Conservation (phyloP, 2,329 filamentous ascomycete genomes). For the Phoma sp. region DNA sequence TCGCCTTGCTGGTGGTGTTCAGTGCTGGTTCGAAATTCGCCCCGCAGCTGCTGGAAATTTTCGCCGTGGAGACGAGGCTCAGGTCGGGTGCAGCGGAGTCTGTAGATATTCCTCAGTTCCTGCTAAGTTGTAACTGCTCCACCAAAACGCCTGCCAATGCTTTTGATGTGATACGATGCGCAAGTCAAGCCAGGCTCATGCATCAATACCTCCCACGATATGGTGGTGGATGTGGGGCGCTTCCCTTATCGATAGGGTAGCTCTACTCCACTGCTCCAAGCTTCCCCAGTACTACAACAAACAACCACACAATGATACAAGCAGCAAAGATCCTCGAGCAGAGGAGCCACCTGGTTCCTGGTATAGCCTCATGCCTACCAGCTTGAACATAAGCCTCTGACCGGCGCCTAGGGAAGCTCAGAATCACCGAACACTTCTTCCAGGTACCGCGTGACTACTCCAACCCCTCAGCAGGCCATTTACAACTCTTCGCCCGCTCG, state of each 20-base stretch:
- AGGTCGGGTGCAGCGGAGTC: neutral
- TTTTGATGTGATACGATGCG: neutral
- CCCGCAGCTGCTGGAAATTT: slow-evolving; percentile 29
- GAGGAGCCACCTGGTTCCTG: slow-evolving; percentile 52
- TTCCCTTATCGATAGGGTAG: slow-evolving; percentile 30
- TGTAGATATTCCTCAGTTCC: too few species aligned
- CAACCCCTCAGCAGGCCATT: slow-evolving; percentile 63
- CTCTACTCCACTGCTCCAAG: slow-evolving; percentile 15
- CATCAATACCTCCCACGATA: neutral
- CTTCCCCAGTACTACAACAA: slow-evolving; percentile 3
- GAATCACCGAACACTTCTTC: slow-evolving; percentile 83
- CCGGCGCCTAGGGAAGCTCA: slow-evolving; percentile 67
- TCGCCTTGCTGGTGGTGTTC: neutral
- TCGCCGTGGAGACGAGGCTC: neutral
- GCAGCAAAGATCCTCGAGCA: slow-evolving; percentile 56
- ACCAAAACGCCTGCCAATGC: too few species aligned
- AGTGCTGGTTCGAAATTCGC: neutral
- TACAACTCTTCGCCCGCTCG: slow-evolving; percentile 80
- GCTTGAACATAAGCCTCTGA: slow-evolving; percentile 1
- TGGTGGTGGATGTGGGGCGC: slow-evolving; percentile 3
- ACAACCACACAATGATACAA: slow-evolving; percentile 43
- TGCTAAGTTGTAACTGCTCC: too few species aligned
- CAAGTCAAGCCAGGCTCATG: neutral
- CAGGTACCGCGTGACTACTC: slow-evolving; percentile 82
- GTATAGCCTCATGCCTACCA: slow-evolving; percentile 28